Percentiles rank a stretch among this genome's conserved stretches.
phyloP scores from a whole-genome alignment of 208 protist genomes.

The Chromosphaera perkinsii region DNA sequence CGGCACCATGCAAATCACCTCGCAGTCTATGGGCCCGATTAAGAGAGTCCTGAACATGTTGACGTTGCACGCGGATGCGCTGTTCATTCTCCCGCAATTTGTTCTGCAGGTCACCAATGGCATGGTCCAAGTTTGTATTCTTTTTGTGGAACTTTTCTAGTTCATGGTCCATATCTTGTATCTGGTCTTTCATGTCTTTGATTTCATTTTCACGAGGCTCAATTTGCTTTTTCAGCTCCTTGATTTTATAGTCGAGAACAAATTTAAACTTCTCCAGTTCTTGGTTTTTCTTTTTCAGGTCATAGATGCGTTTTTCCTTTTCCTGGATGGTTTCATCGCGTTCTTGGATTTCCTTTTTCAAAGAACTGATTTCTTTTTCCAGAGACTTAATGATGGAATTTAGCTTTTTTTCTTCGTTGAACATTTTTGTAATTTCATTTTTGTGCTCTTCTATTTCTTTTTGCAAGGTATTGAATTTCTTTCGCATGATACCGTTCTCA shows the following conservation, averaged over 20 bases:
- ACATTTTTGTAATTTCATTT: conserved; percentile 37
- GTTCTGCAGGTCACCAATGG: too few relatives aligned
- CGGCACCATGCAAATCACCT: too few relatives aligned
- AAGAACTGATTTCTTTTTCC: too few relatives aligned
- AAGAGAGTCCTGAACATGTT: too few relatives aligned
- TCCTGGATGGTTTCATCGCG: conserved; percentile 86
- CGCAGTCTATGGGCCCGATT: too few relatives aligned
- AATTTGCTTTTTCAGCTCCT: conserved; percentile 93
- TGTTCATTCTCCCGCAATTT: too few relatives aligned
- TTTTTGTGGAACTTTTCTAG: conserved; percentile 80
- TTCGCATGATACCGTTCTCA: conserved; percentile 75
- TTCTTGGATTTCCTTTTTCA: conserved; percentile 86
- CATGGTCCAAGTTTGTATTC: conserved; percentile 76
- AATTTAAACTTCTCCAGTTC: conserved; percentile 97
- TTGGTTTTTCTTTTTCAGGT: conserved; percentile 94
- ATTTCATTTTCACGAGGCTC: conserved; percentile 91
- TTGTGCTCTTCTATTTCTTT: conserved; percentile 77
- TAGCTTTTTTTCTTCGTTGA: conserved; percentile 33
- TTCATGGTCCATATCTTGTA: conserved; percentile 84
- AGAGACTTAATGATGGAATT: conserved; percentile 67
- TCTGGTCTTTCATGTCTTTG: conserved; percentile 77
- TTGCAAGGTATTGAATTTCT: conserved; percentile 78
- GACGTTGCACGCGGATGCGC: too few relatives aligned
- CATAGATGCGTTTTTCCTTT: conserved; percentile 90
- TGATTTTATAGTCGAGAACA: conserved; percentile 96